Conservation (phyloP, 2,329 filamentous ascomycete genomes). For the Pseudogymnoascus sp. region DNA sequence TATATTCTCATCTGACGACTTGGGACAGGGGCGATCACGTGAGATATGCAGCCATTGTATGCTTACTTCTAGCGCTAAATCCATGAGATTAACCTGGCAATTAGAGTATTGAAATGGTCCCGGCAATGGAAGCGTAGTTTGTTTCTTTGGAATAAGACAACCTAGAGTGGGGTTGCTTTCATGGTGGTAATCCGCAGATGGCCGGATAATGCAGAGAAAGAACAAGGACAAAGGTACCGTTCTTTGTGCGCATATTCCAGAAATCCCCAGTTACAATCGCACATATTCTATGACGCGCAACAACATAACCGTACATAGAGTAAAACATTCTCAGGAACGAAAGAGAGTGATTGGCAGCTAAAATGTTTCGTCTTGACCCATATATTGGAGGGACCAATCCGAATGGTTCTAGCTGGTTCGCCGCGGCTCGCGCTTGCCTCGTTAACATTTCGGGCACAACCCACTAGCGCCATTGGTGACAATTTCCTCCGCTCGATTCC, state of each 20-base stretch:
- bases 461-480: conserved; percentile 10
- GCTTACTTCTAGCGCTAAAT: background rate
- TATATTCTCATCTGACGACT: no score
- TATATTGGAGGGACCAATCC: conserved; percentile 7
- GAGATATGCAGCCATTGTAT: background rate
- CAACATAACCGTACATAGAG: background rate
- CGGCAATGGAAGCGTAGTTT: background rate
- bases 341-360: background rate
- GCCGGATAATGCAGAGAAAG: background rate
- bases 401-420: conserved; percentile 8
- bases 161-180: background rate
- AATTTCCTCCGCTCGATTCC: conserved; percentile 8
- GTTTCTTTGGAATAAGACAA: background rate
- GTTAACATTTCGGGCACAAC: conserved; percentile 9
- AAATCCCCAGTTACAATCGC: background rate
- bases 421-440: conserved; percentile 9
- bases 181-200: background rate
- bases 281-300: background rate
- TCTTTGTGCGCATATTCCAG: background rate
- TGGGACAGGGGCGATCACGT: background rate
- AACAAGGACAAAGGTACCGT: background rate
- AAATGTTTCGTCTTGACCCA: conserved; percentile 3
- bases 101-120: background rate
- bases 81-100: background rate
- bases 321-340: background rate